Conservation (phyloP, 768 basidiomycete species). For the Glaciozyma martinii region DNA sequence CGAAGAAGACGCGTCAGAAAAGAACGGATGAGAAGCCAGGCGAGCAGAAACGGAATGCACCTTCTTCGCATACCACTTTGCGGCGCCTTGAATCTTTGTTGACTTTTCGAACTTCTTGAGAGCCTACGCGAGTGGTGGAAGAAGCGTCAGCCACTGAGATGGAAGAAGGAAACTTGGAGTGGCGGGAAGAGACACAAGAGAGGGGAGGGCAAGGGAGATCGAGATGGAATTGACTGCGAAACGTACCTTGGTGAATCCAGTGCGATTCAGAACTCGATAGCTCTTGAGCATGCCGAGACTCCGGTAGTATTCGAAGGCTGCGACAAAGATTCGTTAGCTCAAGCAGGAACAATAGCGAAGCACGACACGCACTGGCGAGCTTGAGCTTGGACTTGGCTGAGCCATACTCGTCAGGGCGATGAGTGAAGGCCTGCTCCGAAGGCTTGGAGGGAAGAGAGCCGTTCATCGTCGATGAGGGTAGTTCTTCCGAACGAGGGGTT, state of each 20-base stretch:
- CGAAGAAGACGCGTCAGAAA: no score
- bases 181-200: not conserved
- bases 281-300: constrained; percentile 76
- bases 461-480: no score
- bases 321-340: not conserved
- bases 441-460: no score
- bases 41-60: no score
- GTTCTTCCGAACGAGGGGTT: not conserved
- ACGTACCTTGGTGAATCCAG: constrained; percentile 47
- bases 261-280: constrained; percentile 82
- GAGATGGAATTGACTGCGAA: no score
- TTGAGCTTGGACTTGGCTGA: constrained; percentile 73
- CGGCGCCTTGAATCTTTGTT: constrained; percentile 49
- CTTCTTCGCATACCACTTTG: constrained; percentile 52
- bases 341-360: constrained; percentile 39
- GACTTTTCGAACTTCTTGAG: constrained; percentile 34
- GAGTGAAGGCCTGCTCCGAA: no score
- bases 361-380: constrained; percentile 50
- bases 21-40: no score
- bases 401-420: constrained; percentile 65
- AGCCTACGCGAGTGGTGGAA: not conserved
- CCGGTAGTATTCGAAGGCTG: constrained; percentile 53
- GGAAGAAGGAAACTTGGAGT: not conserved
- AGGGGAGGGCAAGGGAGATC: not conserved
- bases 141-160: constrained; percentile 41